Conservation (phyloP, 345 rosid species). For the Populus simonii region DNA sequence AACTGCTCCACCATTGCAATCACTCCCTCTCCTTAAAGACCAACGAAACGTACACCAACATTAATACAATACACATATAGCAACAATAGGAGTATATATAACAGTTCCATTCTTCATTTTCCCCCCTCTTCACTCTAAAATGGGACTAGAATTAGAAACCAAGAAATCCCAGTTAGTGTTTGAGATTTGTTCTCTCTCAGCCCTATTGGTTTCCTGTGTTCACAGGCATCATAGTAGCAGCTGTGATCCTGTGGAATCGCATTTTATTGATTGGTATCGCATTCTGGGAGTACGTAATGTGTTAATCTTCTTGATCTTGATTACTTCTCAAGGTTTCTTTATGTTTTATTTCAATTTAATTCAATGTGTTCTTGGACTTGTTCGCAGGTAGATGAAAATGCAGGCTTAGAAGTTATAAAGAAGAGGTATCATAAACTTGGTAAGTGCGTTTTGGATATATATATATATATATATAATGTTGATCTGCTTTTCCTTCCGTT, state of each 20-base stretch:
- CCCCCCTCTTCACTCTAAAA: constrained; percentile 18
- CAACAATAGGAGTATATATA: not conserved
- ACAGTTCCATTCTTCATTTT: not conserved
- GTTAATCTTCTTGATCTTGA: not conserved
- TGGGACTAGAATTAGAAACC: constrained; percentile 42
- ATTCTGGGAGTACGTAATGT: constrained; percentile 63
- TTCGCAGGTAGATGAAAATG: constrained; percentile 67
- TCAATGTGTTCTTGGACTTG: not conserved
- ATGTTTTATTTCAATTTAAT: not conserved
- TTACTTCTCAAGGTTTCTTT: not conserved
- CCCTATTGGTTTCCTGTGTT: constrained; percentile 42
- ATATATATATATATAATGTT: not conserved
- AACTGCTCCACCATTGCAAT: constrained; percentile 47
- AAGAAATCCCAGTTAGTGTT: constrained; percentile 49
- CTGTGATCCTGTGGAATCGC: constrained; percentile 17
- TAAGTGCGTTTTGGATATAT: constrained; percentile 17
- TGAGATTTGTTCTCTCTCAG: constrained; percentile 64
- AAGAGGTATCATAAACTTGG: constrained; percentile 77
- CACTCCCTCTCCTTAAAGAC: constrained; percentile 11
- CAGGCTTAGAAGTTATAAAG: constrained; percentile 50
- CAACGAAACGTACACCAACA: constrained; percentile 7
- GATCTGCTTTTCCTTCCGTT: not conserved
- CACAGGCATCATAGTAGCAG: constrained; percentile 30
- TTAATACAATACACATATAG: not conserved
- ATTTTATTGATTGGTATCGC: constrained; percentile 88